phyloP scores from a whole-genome alignment of 116 monocot genomes.

The Cymodocea nodosa region DNA sequence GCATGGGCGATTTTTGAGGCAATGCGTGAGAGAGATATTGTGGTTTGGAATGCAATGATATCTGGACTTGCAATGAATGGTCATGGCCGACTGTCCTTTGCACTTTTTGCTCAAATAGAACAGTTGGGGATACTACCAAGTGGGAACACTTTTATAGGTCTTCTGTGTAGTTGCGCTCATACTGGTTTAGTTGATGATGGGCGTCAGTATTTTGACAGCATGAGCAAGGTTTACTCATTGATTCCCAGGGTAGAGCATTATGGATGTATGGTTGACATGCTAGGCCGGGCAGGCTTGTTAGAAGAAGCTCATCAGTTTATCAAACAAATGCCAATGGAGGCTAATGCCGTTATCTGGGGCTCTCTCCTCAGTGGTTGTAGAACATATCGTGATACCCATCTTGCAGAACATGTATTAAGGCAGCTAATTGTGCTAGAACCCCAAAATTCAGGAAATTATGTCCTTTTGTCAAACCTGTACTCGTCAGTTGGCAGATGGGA shows the following conservation, averaged over 20 bases:
- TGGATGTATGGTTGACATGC: slow-evolving; percentile 73
- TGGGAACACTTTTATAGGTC: slow-evolving; percentile 56
- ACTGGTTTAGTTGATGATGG: slow-evolving; percentile 21
- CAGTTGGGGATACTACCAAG: slow-evolving; percentile 28
- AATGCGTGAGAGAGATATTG: slow-evolving; percentile 10
- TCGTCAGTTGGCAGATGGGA: slow-evolving; percentile 40
- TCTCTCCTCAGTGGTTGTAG: slow-evolving; percentile 61
- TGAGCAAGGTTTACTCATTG: slow-evolving; percentile 26
- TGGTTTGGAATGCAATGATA: slow-evolving; percentile 43
- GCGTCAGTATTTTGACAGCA: slow-evolving; percentile 35
- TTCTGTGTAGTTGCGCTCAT: slow-evolving; percentile 58
- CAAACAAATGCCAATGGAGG: slow-evolving; percentile 42
- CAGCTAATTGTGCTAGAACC: slow-evolving; percentile 28
- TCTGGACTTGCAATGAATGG: slow-evolving; percentile 29
- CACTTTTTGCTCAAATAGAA: slow-evolving; percentile 36
- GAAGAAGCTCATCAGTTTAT: slow-evolving; percentile 37
- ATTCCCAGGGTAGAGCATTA: slow-evolving; percentile 54
- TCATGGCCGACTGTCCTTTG: slow-evolving; percentile 37
- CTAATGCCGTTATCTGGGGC: slow-evolving; percentile 62
- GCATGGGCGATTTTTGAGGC: slow-evolving; percentile 19
- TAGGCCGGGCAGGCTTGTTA: slow-evolving; percentile 57
- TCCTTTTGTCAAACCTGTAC: slow-evolving; percentile 54
- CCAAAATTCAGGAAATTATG: slow-evolving; percentile 38
- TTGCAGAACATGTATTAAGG: slow-evolving; percentile 24
- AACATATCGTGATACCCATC: slow-evolving; percentile 21